Base-by-base conservation (phyloP, 441 rosid species). In the Syzygium malaccense region DNA sequence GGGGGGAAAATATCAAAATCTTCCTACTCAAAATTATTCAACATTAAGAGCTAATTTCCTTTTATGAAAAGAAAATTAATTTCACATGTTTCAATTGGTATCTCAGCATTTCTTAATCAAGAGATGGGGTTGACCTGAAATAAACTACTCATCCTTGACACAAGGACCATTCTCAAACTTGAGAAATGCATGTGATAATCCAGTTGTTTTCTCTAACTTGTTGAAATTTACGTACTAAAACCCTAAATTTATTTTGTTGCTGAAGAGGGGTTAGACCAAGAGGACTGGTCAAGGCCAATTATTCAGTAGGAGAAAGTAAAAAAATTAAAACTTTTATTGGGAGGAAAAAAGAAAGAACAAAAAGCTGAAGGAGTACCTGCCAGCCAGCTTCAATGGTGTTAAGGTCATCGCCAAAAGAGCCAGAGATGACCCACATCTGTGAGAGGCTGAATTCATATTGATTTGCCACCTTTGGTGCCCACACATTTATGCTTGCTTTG, bases 351-450 rank as follows among this genome's bases (percentile, higher is more conserved):
- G 11, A 87, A 51, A 10, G 57, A 28, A 1, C 45, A 28, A 25
- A 55, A 41, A 41, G 83, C 28, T 45, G 19, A 55, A 49, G 12
- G 26, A 13, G 8, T 87, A 58, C 91, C 91, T 89, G 91, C 91
- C 91, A 89, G 20, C 91, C 91, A 32, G 91, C 89, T 87, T 89
- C 91, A 86, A 89, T 89, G 25, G 91, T 89, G 79, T 89, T 89
- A n/a, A 89, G 91, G 88, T 89, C 91, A 71, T 89, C 4, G 33
- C 89, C 91, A 30, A 89, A 89, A 28, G 91, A 87, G 19, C 91
- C 91, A 51, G 91, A 89, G 75, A 89, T 89, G 49, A 89, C 91
- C 91, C 91, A 89, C 25, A 89, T 85, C 19, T 89, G 91, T 19
- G 91, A 89, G 45, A 89, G 86, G 55, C 91, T 89, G 48, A 89